Evolutionary conservation across 75 land plant genomes (phyloP), one percentile per base, ranked within the genome.

Genomic region (Picea glauca): DNA sequence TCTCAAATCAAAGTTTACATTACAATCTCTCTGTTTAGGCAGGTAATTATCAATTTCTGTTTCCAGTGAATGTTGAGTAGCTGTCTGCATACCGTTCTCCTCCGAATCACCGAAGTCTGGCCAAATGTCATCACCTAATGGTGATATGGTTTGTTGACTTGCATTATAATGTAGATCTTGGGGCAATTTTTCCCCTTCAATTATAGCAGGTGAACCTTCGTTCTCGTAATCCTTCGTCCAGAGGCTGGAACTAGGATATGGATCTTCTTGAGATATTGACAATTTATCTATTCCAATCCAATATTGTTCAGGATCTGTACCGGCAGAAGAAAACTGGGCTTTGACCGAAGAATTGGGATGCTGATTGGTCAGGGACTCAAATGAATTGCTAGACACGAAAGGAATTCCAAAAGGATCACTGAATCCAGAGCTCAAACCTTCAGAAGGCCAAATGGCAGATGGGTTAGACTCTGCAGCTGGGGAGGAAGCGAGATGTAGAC

Each of bases 261-360:
- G 74, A 70, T n/a, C 74, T 70, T 43, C 74, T n/a, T 70, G 54
- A 14, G 74, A 70, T 70, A 70, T 43, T 43, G 54, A 70, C 13
- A 70, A 9, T n/a, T 70, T 70, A 18, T 70, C 74, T 38, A 70
- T 70, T 40, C 74, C 54, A 43, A 46, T 12, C 74, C 54, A 43
- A 38, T 54, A 40, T 20, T 70, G 74, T 32, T 43, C 50, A 9
- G 43, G 23, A 70, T 38, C 40, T 43, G 74, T 7, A 43, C 43
- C 50, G 3, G 23, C 43, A 43, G 54, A 70, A 4, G 23, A n/a
- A 6, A 43, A n/a, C 21, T 40, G 74, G 9, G 21, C n/a, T 70
- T 43, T 46, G 40, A 21, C 40, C 17, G 54, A 70, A 38, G 54
- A 8, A 38, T 43, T 40, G 50, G 18, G n/a, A 70, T 11, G 46